phyloP scores from a whole-genome alignment of 176 grass and related monocot genomes.

The Aegilops sharonensis region DNA sequence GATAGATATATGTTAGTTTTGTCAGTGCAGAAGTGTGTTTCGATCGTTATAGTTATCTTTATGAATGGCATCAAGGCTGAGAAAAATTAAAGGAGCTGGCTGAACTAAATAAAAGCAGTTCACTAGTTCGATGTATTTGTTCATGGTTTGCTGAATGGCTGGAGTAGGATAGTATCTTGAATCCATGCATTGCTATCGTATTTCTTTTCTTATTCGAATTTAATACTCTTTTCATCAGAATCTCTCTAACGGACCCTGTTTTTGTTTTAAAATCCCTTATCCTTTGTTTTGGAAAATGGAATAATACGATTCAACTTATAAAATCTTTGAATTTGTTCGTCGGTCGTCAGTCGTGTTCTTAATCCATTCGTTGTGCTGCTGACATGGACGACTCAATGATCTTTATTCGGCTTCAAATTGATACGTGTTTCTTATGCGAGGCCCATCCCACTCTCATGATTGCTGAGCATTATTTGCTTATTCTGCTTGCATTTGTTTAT shows the following conservation, averaged over 20 bases:
- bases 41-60: background rate
- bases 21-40: background rate
- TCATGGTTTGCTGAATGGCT: background rate
- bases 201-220: background rate
- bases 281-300: background rate
- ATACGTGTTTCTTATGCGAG: background rate
- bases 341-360: background rate
- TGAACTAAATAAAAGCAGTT: background rate
- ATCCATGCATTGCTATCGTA: background rate
- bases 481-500: background rate
- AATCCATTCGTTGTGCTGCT: background rate
- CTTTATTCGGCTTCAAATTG: background rate
- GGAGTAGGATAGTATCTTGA: background rate
- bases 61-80: background rate
- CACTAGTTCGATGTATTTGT: background rate
- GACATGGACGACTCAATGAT: background rate
- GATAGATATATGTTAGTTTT: background rate
- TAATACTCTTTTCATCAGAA: background rate
- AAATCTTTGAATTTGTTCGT: background rate
- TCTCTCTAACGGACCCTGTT: too few species aligned
- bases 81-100: background rate
- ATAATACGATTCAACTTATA: background rate
- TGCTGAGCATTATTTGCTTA: background rate
- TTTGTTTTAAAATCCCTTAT: too few species aligned
- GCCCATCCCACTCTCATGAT: conserved; percentile 11